phyloP scores from a whole-genome alignment of 2,329 filamentous ascomycete species.

The Ustulina deusta region DNA sequence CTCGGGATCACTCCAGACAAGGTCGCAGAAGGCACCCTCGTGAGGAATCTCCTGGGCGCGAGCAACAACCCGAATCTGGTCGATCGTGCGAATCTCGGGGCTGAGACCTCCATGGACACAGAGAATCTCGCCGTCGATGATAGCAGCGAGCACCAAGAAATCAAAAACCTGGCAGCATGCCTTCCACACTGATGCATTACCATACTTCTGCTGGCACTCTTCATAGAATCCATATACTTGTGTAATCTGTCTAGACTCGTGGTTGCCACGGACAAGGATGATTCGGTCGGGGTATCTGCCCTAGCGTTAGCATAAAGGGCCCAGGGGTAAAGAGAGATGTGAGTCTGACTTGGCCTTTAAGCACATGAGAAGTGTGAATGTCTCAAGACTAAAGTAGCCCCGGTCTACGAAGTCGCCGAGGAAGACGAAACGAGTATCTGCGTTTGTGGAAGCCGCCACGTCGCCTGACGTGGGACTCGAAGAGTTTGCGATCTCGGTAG shows the following conservation, averaged over 20 bases:
- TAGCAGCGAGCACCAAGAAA: slow-evolving; percentile 94
- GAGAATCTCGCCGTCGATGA: slow-evolving; percentile 98
- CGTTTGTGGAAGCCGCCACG: slow-evolving; percentile 46
- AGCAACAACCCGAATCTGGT: slow-evolving; percentile 99
- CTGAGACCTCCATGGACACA: slow-evolving; percentile 95
- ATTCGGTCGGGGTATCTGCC: slow-evolving; percentile 93
- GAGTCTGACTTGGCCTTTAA: slow-evolving; percentile 76
- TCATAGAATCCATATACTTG: slow-evolving; percentile 99
- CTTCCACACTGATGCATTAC: slow-evolving; percentile 99
- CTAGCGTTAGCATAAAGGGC: slow-evolving; percentile 37
- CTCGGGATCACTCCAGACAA: slow-evolving; percentile 98
- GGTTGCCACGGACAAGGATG: slow-evolving; percentile 95
- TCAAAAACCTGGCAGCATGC: slow-evolving; percentile 99
- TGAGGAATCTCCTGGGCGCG: slow-evolving; percentile 98
- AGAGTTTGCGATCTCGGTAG: slow-evolving; percentile 53
- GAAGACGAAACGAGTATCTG: slow-evolving; percentile 69
- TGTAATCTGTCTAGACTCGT: slow-evolving; percentile 96
- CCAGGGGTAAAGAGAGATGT: neutral
- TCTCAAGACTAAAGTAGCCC: slow-evolving; percentile 97
- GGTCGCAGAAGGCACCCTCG: slow-evolving; percentile 96
- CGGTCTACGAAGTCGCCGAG: slow-evolving; percentile 95
- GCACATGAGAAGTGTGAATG: slow-evolving; percentile 96
- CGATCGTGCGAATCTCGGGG: slow-evolving; percentile 94
- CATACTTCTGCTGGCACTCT: slow-evolving; percentile 97
- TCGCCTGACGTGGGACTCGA: slow-evolving; percentile 49